A percentile compares a stretch with the other conserved stretches of the same genome.
phyloP scores from a whole-genome alignment of 1,139 yeast species.

The Saccharomyces hybrid region DNA sequence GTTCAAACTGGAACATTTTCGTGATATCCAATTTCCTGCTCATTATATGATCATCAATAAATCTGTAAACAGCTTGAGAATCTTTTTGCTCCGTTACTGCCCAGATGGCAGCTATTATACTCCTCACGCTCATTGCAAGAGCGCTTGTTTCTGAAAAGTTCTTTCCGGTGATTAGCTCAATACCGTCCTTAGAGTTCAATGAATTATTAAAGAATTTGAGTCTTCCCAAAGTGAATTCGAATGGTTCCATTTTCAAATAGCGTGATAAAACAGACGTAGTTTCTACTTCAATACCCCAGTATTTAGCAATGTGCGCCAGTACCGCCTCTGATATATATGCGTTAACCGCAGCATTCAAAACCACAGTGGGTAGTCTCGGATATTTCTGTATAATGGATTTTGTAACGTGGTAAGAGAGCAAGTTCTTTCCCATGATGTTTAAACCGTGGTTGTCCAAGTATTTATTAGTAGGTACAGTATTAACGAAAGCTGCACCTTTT shows the following conservation, averaged over 20 bases:
- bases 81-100: slow-evolving; percentile 36
- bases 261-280: slow-evolving; percentile 56
- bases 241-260: slow-evolving; percentile 62
- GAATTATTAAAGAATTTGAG: slow-evolving; percentile 42
- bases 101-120: slow-evolving; percentile 67
- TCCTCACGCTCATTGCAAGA: slow-evolving; percentile 53
- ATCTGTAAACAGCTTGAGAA: slow-evolving; percentile 44
- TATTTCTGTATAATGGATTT: slow-evolving; percentile 67
- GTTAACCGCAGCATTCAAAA: slow-evolving; percentile 66
- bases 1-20: slow-evolving; percentile 68
- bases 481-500: slow-evolving; percentile 15
- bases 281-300: slow-evolving; percentile 89
- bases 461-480: slow-evolving; percentile 35
- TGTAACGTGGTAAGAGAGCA: slow-evolving; percentile 67
- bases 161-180: slow-evolving; percentile 19
- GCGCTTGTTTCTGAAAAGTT: slow-evolving; percentile 29
- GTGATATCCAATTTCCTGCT: slow-evolving; percentile 72
- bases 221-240: slow-evolving; percentile 55
- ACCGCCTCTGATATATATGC: slow-evolving; percentile 63
- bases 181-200: slow-evolving; percentile 26
- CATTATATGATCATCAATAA: slow-evolving; percentile 65
- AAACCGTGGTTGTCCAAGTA: slow-evolving; percentile 74
- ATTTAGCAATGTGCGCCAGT: slow-evolving; percentile 54
- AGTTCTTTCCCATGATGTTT: slow-evolving; percentile 69
- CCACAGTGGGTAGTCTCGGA: slow-evolving; percentile 83